Evolutionary conservation across 176 grass and related monocot species (phyloP).

Genomic region (Aegilops longissima): DNA sequence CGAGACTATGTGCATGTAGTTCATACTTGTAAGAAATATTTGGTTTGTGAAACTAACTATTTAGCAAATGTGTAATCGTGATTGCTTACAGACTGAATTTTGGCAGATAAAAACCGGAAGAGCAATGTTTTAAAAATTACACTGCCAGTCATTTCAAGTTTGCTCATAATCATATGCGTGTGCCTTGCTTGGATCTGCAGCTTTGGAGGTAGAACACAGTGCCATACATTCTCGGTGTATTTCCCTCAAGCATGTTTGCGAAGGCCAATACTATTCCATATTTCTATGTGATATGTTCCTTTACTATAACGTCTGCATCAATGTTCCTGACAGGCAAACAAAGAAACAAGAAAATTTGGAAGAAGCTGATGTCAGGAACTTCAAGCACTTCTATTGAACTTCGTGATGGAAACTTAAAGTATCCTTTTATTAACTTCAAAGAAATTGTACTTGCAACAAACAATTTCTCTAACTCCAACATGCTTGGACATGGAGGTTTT

Average conservation of each 20-base stretch:
- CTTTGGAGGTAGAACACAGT: background rate
- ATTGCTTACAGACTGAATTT: background rate
- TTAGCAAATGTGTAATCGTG: background rate
- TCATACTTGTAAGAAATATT: background rate
- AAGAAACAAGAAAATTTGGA: background rate
- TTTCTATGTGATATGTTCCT: background rate
- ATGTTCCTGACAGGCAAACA: background rate
- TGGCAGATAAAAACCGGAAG: constrained; percentile 3
- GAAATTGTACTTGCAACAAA: constrained; percentile 17
- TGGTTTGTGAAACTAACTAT: background rate
- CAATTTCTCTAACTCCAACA: constrained; percentile 21
- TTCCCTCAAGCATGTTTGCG: background rate
- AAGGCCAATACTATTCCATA: background rate
- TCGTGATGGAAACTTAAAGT: background rate
- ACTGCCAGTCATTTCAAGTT: background rate
- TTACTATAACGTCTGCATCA: background rate
- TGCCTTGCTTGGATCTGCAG: background rate
- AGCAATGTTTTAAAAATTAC: background rate
- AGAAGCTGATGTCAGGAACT: background rate
- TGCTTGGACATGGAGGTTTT: constrained; percentile 32
- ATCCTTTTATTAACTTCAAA: constrained; percentile 2
- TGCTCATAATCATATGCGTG: constrained; percentile 18
- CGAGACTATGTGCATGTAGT: background rate
- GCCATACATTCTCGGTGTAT: background rate
- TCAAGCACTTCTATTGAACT: background rate